Evolutionary conservation across 2,329 filamentous ascomycete genomes (phyloP).

Genomic region (Alternaria triticimaculans): DNA sequence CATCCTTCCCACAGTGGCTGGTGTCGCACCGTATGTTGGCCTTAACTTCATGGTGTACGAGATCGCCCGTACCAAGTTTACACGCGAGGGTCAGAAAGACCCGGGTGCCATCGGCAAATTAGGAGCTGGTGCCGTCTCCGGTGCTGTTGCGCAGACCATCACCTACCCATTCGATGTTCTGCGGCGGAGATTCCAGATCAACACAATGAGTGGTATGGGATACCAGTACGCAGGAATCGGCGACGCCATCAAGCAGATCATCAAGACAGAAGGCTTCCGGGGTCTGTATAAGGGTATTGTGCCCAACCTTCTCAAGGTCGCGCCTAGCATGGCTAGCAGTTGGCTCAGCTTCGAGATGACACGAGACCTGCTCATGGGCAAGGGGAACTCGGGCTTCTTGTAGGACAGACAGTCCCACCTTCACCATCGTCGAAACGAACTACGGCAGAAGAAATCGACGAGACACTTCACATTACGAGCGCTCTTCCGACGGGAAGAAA

Average conservation of each 20-base stretch:
- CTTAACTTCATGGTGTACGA: slow-evolving; percentile 99
- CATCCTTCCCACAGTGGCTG: slow-evolving; percentile 90
- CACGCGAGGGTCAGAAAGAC: slow-evolving; percentile 84
- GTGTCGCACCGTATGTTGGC: slow-evolving; percentile 95
- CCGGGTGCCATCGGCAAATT: slow-evolving; percentile 82
- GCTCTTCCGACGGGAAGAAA: not conserved
- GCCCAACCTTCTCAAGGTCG: slow-evolving; percentile 94
- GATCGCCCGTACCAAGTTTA: slow-evolving; percentile 81
- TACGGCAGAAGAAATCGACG: not conserved
- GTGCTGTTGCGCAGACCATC: slow-evolving; percentile 94
- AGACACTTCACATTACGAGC: slow-evolving; percentile 2
- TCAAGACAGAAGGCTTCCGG: slow-evolving; percentile 79
- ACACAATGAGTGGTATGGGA: slow-evolving; percentile 98
- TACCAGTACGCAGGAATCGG: slow-evolving; percentile 90
- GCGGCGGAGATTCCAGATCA: slow-evolving; percentile 94
- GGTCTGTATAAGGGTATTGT: slow-evolving; percentile 96
- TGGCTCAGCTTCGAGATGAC: slow-evolving; percentile 98
- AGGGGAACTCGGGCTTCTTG: slow-evolving; percentile 39
- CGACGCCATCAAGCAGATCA: slow-evolving; percentile 82
- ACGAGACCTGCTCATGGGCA: slow-evolving; percentile 77
- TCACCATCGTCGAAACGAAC: not conserved
- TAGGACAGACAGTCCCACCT: slow-evolving; percentile 14
- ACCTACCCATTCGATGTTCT: slow-evolving; percentile 98
- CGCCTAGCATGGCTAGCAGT: slow-evolving; percentile 97
- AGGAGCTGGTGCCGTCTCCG: slow-evolving; percentile 89